Conservation (phyloP, 768 basidiomycete species). For the Tephrocybe sp. region DNA sequence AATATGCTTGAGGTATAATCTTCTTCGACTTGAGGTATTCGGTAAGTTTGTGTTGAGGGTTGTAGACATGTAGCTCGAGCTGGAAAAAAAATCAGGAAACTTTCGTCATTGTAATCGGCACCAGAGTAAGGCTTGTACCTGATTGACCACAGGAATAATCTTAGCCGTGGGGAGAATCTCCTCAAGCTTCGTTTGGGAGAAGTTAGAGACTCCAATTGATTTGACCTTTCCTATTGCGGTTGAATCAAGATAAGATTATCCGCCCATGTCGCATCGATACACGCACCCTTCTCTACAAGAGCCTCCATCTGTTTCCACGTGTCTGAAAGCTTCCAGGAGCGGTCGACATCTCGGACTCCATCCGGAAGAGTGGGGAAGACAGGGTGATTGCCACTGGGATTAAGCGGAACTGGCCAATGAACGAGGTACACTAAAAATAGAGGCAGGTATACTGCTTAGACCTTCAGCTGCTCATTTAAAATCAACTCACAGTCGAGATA, state of each 20-base stretch:
- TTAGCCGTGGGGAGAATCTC: conserved; percentile 66
- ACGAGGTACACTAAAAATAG: conserved; percentile 55
- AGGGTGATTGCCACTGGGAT: conserved; percentile 65
- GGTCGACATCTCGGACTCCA: conserved; percentile 67
- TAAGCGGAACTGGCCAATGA: conserved; percentile 82
- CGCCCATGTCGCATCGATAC: conserved; percentile 1
- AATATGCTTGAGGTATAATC: conserved; percentile 78
- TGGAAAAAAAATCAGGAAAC: conserved; percentile 21
- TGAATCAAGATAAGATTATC: conserved; percentile 5
- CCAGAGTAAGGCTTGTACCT: conserved; percentile 36
- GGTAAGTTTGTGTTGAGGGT: conserved; percentile 70
- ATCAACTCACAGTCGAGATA: conserved; percentile 69
- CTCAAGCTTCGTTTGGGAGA: conserved; percentile 65
- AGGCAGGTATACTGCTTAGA: no score
- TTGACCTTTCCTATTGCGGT: conserved; percentile 56
- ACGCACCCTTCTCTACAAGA: conserved; percentile 58
- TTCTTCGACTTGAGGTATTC: conserved; percentile 61
- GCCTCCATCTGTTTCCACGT: conserved; percentile 89
- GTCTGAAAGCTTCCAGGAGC: conserved; percentile 62
- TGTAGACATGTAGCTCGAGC: conserved; percentile 75
- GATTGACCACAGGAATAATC: conserved; percentile 72
- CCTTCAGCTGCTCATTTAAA: conserved; percentile 12
- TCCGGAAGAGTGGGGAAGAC: conserved; percentile 57
- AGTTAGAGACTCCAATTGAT: conserved; percentile 78
- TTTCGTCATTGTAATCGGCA: not conserved